Evolutionary conservation across 257 asterid species (phyloP).

Genomic region (Prunella vulgaris): DNA sequence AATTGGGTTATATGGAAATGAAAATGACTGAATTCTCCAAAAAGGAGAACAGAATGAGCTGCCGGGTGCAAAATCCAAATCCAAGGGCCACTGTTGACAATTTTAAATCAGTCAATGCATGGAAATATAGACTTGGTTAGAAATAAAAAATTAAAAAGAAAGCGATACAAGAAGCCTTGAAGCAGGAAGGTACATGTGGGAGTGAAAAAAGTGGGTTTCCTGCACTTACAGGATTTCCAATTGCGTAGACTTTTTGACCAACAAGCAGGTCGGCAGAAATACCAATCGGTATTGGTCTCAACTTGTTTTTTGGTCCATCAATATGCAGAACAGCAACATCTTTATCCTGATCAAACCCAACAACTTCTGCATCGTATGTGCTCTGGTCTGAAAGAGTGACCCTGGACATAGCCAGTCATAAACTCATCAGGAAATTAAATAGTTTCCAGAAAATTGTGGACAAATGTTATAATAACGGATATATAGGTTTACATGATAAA

Average conservation of each 20-base stretch:
- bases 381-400: slow-evolving; percentile 85
- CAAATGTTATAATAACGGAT: neutral
- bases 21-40: slow-evolving; percentile 4
- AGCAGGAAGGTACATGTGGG: slow-evolving; percentile 10
- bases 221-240: slow-evolving; percentile 89
- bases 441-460: neutral
- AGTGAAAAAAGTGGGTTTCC: neutral
- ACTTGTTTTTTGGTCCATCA: slow-evolving; percentile 69
- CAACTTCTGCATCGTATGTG: slow-evolving; percentile 80
- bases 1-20: neutral
- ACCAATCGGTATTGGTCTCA: slow-evolving; percentile 90
- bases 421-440: slow-evolving; percentile 10
- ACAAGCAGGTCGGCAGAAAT: slow-evolving; percentile 92
- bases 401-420: slow-evolving; percentile 42
- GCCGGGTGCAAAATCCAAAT: neutral
- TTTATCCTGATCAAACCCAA: slow-evolving; percentile 98
- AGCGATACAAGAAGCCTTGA: neutral
- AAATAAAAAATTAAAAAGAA: neutral
- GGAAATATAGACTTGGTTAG: neutral
- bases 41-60: neutral
- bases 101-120: neutral
- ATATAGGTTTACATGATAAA: neutral
- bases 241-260: slow-evolving; percentile 96
- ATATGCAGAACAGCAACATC: slow-evolving; percentile 89
- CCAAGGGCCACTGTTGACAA: neutral